Base-by-base conservation (phyloP, 768 basidiomycete species). In the Boletus huronensis region DNA sequence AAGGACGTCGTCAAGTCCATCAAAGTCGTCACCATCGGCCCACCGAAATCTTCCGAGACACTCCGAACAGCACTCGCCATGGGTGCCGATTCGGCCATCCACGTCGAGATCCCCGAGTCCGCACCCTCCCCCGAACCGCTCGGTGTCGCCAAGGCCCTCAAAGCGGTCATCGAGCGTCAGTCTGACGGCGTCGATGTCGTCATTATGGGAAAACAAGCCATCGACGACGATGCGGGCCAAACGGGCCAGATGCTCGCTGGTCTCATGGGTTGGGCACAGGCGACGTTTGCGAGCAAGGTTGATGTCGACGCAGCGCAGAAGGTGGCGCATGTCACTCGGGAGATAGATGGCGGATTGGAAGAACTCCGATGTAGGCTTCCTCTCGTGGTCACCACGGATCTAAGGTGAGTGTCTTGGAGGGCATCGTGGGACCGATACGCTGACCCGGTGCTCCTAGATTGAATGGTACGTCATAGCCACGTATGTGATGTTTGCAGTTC, bases 231-330 rank as follows among this genome's bases (percentile, higher is more conserved):
- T 69, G 80, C 91, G 6, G 90, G 92, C 5, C 87, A 94, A 75
- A 98, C 96, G 13, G 96, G 96, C 0, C 95, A 97, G 70, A 98
- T 98, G 92, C 80, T 98, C 26, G 95, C 95, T 17, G 96, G 93
- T 1, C 75, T 98, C 65, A 72, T 98, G 64, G 85, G 84, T 17
- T 97, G 94, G 90, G 82, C 87, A 10, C 96, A 98, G 74, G 97
- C 92, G 39, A 95, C 93, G 59, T 98, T 92, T 70, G 97, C 94
- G 49, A 93, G 90, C 71, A 90, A 90, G 71, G 73, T 96, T 7
- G 85, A 85, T 8, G 72, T 97, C 4, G 83, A 90, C 58, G 74
- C 77, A 1, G 79, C 66, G 21, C 81, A 80, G 62, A 83, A 81
- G 53, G 81, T 81, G 56, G 91, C 83, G 5, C 72, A 77, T 7